Percentiles rank a stretch among this genome's conserved stretches.
These are phyloP conservation scores for Tolypocladium tropicale DNA, from an alignment of 2,329 filamentous ascomycete genomes.

Conservation along the genomic window DNA sequence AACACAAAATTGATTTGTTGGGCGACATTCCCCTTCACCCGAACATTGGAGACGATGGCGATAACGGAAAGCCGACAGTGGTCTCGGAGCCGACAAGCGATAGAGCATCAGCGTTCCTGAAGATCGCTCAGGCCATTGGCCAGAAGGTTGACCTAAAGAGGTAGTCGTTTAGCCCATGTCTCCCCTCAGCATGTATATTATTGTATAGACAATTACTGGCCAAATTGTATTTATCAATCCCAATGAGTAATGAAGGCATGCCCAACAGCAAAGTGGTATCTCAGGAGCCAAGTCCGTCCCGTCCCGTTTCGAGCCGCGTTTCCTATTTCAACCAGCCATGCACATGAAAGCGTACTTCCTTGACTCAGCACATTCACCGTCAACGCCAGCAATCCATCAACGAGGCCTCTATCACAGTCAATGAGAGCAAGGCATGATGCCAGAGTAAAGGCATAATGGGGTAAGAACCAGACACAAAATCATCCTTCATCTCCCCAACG, in stretches of 20 bases:
- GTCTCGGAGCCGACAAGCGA: conserved; percentile 73
- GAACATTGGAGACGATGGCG: conserved; percentile 77
- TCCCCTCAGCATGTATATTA: neutral
- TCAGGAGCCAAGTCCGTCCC: conserved; percentile 1
- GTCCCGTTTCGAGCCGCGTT: neutral
- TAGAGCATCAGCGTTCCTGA: conserved; percentile 60
- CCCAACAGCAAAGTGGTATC: conserved; percentile 3
- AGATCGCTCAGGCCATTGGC: conserved; percentile 51
- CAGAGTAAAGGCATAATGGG: neutral
- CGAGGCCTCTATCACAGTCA: neutral
- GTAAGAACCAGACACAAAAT: neutral
- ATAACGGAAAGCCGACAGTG: conserved; percentile 80
- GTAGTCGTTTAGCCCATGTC: neutral
- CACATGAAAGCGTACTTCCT: neutral
- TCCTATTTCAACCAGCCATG: neutral
- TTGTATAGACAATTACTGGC: neutral
- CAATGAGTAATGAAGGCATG: neutral
- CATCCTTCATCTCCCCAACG: neutral
- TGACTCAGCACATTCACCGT: neutral
- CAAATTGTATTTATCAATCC: neutral
- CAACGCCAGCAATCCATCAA: neutral
- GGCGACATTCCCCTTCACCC: conserved; percentile 85
- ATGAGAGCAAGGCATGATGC: neutral
- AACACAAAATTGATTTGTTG: conserved; percentile 67
- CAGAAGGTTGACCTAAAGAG: conserved; percentile 28